Evolutionary conservation across 2,329 filamentous ascomycete species (phyloP).

Genomic region (Trichoderma endophyticum): DNA sequence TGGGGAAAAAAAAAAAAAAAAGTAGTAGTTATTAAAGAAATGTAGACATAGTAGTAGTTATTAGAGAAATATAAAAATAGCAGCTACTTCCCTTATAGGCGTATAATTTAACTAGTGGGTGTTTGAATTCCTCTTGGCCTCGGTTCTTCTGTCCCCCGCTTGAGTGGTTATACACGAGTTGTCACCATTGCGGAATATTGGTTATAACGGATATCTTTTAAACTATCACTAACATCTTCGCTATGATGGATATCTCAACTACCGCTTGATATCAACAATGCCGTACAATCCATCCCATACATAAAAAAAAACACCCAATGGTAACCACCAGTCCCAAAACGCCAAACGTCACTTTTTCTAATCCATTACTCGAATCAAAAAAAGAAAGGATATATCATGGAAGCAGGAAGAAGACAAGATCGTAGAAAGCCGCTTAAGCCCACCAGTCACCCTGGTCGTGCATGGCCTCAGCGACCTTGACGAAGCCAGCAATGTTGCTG

Average conservation of each 20-base stretch:
- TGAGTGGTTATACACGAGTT: not conserved
- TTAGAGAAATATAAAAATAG: too few relatives aligned
- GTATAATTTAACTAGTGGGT: too few relatives aligned
- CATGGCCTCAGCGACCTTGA: constrained; percentile 94
- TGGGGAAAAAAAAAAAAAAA: too few relatives aligned
- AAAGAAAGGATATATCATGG: not conserved
- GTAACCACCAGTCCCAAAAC: not conserved
- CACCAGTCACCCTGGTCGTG: constrained; percentile 96
- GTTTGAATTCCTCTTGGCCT: too few relatives aligned
- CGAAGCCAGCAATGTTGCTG: constrained; percentile 95
- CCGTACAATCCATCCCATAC: not conserved
- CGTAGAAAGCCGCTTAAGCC: constrained; percentile 24
- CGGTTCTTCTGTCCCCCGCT: too few relatives aligned
- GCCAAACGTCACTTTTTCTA: not conserved
- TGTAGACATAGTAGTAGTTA: too few relatives aligned
- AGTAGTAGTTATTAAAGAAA: too few relatives aligned
- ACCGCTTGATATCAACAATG: not conserved
- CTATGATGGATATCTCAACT: not conserved
- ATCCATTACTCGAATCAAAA: not conserved
- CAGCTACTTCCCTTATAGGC: too few relatives aligned
- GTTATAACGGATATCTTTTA: not conserved
- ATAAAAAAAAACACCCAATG: not conserved
- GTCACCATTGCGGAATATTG: not conserved
- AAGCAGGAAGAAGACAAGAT: not conserved
- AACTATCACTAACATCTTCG: not conserved